Evolutionary conservation across 805 yeast species (phyloP), one percentile per base, ranked within the genome.

Genomic region (Barnettozyma wickerhamii): DNA sequence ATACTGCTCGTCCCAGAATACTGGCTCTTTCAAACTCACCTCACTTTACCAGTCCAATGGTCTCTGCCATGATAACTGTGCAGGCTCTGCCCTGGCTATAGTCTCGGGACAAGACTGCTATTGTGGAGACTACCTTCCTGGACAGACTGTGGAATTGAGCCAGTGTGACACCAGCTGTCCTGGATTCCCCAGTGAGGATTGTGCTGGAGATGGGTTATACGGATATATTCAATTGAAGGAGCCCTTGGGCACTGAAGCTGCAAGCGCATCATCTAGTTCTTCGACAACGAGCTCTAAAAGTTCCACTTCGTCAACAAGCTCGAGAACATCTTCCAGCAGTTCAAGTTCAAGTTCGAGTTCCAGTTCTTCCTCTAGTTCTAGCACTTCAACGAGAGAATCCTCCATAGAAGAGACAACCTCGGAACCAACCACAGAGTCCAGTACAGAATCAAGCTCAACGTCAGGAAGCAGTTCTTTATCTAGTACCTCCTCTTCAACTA

Each of bases 101-200:
- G 59, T 72, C 7, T 71, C 64, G 40, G 45, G 51, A 7, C 33
- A 55, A 20, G 30, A 57, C 35, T 73, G 78, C 43, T 72, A 71
- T 64, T 73, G 78, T 46, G 56, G 73, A 10, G 57, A 71, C 44
- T 37, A 52, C 15, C 52, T 65, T 10, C 76, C 77, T 1, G 56
- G 38, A 1, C 50, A 53, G 12, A 56, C 65, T 4, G 58, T 52
- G 5, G 43, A 47, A 24, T 17, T 49, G 20, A 31, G 52, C 17
- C 40, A 58, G 17, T 71, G 76, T 53, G 43, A 50, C 19, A 40
- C 40, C 4, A 47, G 54, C 1, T 71, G 76, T 52, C 73, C 74
- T 4, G 73, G 75, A 2, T 68, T 43, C 40, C 59, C 60, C 7
- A 41, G 42, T 34, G 74, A 71, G 32, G 39, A 51, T 15, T 71